These are phyloP conservation scores for Tulasnella sp. DNA, from an alignment of 768 basidiomycete species.

Conservation along the genomic window DNA sequence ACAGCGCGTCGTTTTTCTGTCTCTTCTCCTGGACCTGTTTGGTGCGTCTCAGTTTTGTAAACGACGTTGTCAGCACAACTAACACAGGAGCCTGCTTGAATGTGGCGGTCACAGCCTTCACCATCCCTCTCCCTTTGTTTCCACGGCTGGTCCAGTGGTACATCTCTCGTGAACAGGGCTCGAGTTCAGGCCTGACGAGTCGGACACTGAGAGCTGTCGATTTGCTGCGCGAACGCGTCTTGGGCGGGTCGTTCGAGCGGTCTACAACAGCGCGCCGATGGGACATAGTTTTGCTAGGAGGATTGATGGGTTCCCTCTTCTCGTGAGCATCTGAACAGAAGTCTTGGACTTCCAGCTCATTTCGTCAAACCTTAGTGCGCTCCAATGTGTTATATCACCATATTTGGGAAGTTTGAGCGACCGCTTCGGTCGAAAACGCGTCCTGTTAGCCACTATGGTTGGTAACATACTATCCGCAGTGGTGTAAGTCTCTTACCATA, in stretches of 20 bases:
- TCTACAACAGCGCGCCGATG: conserved; percentile 46
- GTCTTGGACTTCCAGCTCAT: conserved; percentile 4
- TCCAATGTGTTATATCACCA: conserved; percentile 78
- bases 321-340: conserved; percentile 45
- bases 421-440: conserved; percentile 73
- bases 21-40: conserved; percentile 79
- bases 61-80: background rate
- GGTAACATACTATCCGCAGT: conserved; percentile 88
- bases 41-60: conserved; percentile 32
- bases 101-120: conserved; percentile 54
- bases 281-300: conserved; percentile 94
- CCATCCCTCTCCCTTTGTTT: conserved; percentile 90
- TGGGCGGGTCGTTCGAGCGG: conserved; percentile 26
- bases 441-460: conserved; percentile 79
- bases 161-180: conserved; percentile 64
- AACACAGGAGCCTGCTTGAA: conserved; percentile 8
- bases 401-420: conserved; percentile 77
- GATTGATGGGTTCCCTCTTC: conserved; percentile 88
- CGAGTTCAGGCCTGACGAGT: conserved; percentile 53
- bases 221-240: conserved; percentile 41
- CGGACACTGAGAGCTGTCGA: conserved; percentile 59
- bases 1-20: conserved; percentile 77
- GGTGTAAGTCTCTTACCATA: conserved; percentile 42
- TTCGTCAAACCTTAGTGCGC: conserved; percentile 37
- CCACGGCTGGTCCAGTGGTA: conserved; percentile 97